Evolutionary conservation across 345 rosid species (phyloP).

Genomic region (Zanthoxylum bungeanum): DNA sequence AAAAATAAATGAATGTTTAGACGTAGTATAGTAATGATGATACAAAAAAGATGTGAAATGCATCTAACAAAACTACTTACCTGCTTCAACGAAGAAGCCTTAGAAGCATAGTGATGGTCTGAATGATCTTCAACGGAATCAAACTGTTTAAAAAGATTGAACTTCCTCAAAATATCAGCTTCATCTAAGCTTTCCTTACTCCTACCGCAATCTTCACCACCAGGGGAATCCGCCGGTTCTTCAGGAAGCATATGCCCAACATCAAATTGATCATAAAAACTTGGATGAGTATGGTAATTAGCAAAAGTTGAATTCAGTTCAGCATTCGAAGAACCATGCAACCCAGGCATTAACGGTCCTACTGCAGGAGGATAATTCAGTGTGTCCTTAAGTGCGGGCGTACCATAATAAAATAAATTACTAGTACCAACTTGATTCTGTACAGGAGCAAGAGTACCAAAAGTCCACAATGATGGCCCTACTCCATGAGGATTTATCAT

Average conservation of each 20-base stretch:
- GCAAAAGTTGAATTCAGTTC: not conserved
- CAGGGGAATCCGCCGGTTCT: constrained; percentile 22
- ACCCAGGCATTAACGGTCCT: constrained; percentile 18
- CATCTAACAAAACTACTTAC: constrained; percentile 33
- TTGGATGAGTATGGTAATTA: constrained; percentile 10
- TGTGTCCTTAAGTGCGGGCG: constrained; percentile 6
- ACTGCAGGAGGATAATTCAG: constrained; percentile 13
- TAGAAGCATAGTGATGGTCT: constrained; percentile 54
- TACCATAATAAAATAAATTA: constrained; percentile 6
- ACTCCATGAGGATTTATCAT: constrained; percentile 15
- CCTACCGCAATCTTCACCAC: constrained; percentile 21
- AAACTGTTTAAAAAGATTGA: constrained; percentile 64
- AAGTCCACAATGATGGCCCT: constrained; percentile 14
- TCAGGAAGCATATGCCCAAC: constrained; percentile 24
- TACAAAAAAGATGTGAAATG: not conserved
- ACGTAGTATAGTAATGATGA: no score
- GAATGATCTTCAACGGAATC: constrained; percentile 70
- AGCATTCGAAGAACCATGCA: not conserved
- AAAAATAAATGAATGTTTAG: no score
- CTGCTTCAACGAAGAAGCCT: constrained; percentile 44
- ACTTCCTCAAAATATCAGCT: constrained; percentile 49
- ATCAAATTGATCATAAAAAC: constrained; percentile 12
- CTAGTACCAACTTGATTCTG: constrained; percentile 15
- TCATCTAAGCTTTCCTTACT: constrained; percentile 29
- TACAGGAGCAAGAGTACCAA: not conserved